Evolutionary conservation across 2,329 filamentous ascomycete genomes (phyloP).

Genomic region (Penicillium sp.): DNA sequence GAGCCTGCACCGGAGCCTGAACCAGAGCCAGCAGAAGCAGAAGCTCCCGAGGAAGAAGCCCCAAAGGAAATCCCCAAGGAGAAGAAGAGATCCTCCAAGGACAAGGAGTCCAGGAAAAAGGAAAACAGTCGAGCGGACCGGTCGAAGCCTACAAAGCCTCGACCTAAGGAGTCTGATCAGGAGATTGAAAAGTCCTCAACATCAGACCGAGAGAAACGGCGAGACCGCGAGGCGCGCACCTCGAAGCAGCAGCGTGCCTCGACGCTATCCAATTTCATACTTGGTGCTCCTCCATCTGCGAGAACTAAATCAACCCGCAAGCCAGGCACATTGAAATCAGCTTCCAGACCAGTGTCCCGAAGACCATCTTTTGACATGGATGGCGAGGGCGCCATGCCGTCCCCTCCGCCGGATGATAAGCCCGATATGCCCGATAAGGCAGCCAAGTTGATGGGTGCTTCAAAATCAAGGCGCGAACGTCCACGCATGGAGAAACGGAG

Average conservation of each 20-base stretch:
- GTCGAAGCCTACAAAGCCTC: conserved; percentile 59
- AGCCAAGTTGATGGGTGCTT: conserved; percentile 69
- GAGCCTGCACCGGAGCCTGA: conserved; percentile 39
- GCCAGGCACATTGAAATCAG: conserved; percentile 53
- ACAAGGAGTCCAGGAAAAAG: conserved; percentile 37
- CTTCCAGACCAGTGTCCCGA: conserved; percentile 53
- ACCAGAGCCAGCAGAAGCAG: conserved; percentile 23
- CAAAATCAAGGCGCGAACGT: conserved; percentile 46
- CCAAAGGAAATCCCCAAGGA: conserved; percentile 18
- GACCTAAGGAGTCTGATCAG: conserved; percentile 60
- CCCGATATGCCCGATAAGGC: conserved; percentile 71
- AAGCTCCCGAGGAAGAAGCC: conserved; percentile 34
- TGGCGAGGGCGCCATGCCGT: conserved; percentile 59
- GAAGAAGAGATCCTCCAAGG: conserved; percentile 48
- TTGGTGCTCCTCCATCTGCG: conserved; percentile 60
- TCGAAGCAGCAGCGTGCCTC: conserved; percentile 58
- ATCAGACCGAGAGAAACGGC: conserved; percentile 67
- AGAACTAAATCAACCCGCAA: conserved; percentile 69
- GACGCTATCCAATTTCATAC: conserved; percentile 63
- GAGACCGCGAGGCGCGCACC: conserved; percentile 47
- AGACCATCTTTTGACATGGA: neutral
- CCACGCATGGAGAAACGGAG: conserved; percentile 55
- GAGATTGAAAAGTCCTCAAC: conserved; percentile 65
- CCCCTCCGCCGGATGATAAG: conserved; percentile 70
- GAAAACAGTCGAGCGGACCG: conserved; percentile 32